Percentiles rank a stretch among this genome's conserved stretches.
Conservation (phyloP, 2,329 filamentous ascomycete species). For the Paracorniculantispora psalliotae region DNA sequence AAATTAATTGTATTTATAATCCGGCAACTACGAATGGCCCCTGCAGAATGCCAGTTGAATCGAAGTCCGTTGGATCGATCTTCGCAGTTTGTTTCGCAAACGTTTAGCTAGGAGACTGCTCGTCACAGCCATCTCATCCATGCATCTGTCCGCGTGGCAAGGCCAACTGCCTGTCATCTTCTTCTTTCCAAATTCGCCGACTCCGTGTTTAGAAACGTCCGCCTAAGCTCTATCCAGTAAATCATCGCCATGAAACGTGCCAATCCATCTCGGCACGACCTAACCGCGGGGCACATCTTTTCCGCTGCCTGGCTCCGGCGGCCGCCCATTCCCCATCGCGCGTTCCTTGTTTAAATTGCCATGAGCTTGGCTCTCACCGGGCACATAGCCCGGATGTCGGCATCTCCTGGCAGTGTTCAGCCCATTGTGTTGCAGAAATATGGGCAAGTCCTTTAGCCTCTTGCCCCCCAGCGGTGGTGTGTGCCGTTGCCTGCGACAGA, state of each 20-base stretch:
- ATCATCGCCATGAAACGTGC: constrained; percentile 2
- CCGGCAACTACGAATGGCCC: neutral
- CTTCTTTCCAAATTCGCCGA: neutral
- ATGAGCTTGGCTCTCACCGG: neutral
- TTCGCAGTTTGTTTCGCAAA: constrained; percentile 5
- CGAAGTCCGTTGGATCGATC: neutral
- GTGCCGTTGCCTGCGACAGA: neutral
- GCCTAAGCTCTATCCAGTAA: neutral
- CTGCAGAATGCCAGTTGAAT: neutral
- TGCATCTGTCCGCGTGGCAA: neutral
- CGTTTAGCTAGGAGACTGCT: neutral
- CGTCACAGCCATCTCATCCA: neutral
- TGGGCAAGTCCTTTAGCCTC: neutral
- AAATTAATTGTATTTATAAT: too few relatives aligned
- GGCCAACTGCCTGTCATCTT: neutral
- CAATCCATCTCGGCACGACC: constrained; percentile 7
- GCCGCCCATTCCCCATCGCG: neutral
- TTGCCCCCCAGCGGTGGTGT: neutral
- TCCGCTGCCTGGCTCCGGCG: neutral
- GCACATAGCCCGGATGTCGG: neutral
- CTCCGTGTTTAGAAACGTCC: neutral
- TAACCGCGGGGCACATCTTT: neutral
- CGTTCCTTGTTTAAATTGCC: neutral
- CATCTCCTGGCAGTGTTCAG: constrained; percentile 6
- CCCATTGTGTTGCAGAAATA: constrained; percentile 8